A percentile compares a stretch with the other conserved stretches of the same genome.
These are phyloP conservation scores for Fusarium avenaceum DNA, from an alignment of 2,329 filamentous ascomycete genomes.

Conservation along the genomic window DNA sequence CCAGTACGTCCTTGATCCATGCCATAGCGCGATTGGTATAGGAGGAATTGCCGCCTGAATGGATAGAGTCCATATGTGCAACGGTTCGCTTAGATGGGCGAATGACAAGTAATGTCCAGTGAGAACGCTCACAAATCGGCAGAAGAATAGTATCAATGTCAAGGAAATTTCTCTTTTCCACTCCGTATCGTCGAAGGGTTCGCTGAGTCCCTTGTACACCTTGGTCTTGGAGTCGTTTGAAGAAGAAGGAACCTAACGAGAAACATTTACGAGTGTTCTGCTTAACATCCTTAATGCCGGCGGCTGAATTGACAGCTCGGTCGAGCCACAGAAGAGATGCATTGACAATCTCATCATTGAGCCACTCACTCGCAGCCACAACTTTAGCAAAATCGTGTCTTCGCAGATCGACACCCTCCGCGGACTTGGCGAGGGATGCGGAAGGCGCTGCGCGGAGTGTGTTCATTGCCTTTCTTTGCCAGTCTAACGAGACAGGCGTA, in stretches of 20 bases:
- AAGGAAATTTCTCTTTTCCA: slow-evolving; percentile 72
- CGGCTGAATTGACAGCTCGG: slow-evolving; percentile 68
- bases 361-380: slow-evolving; percentile 70
- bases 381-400: slow-evolving; percentile 74
- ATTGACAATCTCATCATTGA: slow-evolving; percentile 84
- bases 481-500: slow-evolving; percentile 47
- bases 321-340: slow-evolving; percentile 73
- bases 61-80: slow-evolving; percentile 78
- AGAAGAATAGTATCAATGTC: slow-evolving; percentile 76
- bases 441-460: slow-evolving; percentile 54
- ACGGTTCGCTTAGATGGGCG: slow-evolving; percentile 71
- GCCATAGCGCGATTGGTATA: slow-evolving; percentile 61
- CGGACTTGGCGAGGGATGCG: slow-evolving; percentile 59
- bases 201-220: slow-evolving; percentile 64
- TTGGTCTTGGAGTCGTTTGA: slow-evolving; percentile 64
- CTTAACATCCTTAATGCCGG: slow-evolving; percentile 64
- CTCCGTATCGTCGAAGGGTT: slow-evolving; percentile 69
- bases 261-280: slow-evolving; percentile 69
- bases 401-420: slow-evolving; percentile 64
- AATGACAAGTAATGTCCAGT: slow-evolving; percentile 81
- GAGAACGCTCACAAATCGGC: slow-evolving; percentile 73
- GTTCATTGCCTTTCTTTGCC: slow-evolving; percentile 46
- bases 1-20: slow-evolving; percentile 72
- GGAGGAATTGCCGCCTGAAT: slow-evolving; percentile 54
- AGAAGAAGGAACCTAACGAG: slow-evolving; percentile 76